Evolutionary conservation across 257 asterid genomes (phyloP), one percentile per base, ranked within the genome.

Genomic region (Misopates orontium): DNA sequence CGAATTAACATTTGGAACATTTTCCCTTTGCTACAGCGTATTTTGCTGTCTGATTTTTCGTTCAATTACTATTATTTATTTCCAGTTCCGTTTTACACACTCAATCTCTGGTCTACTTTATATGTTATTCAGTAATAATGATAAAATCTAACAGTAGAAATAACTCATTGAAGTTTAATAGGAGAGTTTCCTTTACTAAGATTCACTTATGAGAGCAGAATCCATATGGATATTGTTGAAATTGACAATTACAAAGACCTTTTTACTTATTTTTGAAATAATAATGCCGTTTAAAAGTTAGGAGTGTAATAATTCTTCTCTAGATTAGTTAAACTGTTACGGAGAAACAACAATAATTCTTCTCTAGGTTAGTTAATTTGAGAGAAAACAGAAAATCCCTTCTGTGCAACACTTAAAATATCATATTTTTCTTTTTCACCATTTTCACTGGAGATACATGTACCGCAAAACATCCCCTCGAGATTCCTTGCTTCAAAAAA

Each of bases 391-490:
- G 15, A 50, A 53, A 69, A 31, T 14, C 59, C 48, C 58, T 41
- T 58, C 14, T 44, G n/a, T 28, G 41, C 56, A 67, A 28, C 18
- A 68, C 47, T 58, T 25, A 50, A 56, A 28, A 45, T 23, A 18
- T 25, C 66, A 44, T 8, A 31, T 58, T 32, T 11, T 67, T 32
- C 36, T 28, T 28, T 28, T 28, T 20, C 17, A 10, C 45, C 45
- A 47, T 67, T 11, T 25, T 67, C 66, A 32, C 16, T 21, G 45
- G 56, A 49, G 31, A 49, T 47, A 32, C 28, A 58, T 40, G 36
- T 59, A 32, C 21, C 62, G 49, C 36, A 3, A 60, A 32, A 48
- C 36, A 16, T 42, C 57, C 56, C 6, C 6, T 28, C 64, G 14
- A 14, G 42, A 54, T 62, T 25, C 9, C 69, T 15, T 19, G 2